Conservation (phyloP, 176 grass and related monocot species). For the Oryza officinalis region DNA sequence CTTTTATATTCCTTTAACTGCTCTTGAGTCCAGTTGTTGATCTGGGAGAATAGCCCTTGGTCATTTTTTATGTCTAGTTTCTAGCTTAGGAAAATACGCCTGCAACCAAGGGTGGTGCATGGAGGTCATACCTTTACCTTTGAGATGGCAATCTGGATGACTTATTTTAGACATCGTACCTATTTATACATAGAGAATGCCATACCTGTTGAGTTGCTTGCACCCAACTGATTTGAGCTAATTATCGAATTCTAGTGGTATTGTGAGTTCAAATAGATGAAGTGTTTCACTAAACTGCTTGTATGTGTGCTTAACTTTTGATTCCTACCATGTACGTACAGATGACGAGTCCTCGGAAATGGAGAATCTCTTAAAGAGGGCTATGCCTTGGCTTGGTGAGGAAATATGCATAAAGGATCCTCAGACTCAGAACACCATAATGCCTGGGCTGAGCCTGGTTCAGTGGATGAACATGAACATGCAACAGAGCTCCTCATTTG, state of each 20-base stretch:
- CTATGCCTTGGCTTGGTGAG: constrained; percentile 89
- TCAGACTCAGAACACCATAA: constrained; percentile 73
- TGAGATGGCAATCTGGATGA: neutral
- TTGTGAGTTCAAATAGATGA: neutral
- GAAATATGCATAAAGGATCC: constrained; percentile 89
- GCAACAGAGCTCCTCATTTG: constrained; percentile 72
- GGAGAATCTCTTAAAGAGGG: constrained; percentile 80
- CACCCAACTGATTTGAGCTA: neutral
- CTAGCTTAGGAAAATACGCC: neutral
- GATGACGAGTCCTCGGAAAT: constrained; percentile 85
- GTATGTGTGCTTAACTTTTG: constrained; percentile 1
- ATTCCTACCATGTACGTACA: constrained; percentile 38
- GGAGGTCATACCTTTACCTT: neutral
- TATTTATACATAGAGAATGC: no score
- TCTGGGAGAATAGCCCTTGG: neutral
- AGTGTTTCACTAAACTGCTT: neutral
- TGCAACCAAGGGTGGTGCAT: neutral
- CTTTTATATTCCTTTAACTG: constrained; percentile 2
- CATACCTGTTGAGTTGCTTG: no score
- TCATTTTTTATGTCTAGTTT: neutral
- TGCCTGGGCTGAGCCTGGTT: constrained; percentile 87
- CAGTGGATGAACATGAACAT: constrained; percentile 96
- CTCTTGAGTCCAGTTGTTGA: neutral
- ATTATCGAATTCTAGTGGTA: neutral
- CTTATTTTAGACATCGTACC: neutral